Evolutionary conservation across 176 grass and related monocot genomes (phyloP), one percentile per base, ranked within the genome.

Genomic region (Olyra latifolia): DNA sequence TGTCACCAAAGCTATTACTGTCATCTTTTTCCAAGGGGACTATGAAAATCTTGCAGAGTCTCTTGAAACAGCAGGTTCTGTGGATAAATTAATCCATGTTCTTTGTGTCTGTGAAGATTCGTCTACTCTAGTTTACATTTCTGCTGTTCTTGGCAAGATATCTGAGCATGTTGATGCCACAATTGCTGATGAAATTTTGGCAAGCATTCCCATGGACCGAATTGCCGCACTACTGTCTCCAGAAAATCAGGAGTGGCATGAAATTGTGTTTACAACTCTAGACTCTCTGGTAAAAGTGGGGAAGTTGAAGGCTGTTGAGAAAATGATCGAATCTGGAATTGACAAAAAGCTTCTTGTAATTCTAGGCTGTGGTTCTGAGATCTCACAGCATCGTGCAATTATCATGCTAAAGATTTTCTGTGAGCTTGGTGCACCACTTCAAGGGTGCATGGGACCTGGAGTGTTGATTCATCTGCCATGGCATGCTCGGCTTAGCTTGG

Each of bases 301-400:
- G 40, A 94, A 91, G 43, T 79, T 86, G 62, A 91, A 71, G 47
- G 89, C 80, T 62, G 82, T 89, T 66, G 86, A 94, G 65, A 79
- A 19, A 35, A 94, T 94, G 86, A 87, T 94, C 5, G 52, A 85
- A 69, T 83, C 92, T 10, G 89, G 88, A 68, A 62, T 94, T 78
- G 89, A 89, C 69, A 91, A 94, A 75, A 94, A 91, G 77, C 86
- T 94, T 77, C 83, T 94, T 67, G 62, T 84, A 73, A 89, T 91
- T 83, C 56, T 94, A 40, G 86, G 73, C 25, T 83, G 35, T 71
- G 86, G 86, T 76, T 94, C 89, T 62, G 89, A 94, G 76, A 74
- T 87, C 72, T 82, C 89, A 80, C 92, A 94, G 56, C 86, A 89
- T 52, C 80, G 91, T 77, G 79, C 92, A 45, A 91, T 94, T 77